Conservation (phyloP, 2,329 filamentous ascomycete genomes). For the Pseudopyrenochaeta lycopersici region DNA sequence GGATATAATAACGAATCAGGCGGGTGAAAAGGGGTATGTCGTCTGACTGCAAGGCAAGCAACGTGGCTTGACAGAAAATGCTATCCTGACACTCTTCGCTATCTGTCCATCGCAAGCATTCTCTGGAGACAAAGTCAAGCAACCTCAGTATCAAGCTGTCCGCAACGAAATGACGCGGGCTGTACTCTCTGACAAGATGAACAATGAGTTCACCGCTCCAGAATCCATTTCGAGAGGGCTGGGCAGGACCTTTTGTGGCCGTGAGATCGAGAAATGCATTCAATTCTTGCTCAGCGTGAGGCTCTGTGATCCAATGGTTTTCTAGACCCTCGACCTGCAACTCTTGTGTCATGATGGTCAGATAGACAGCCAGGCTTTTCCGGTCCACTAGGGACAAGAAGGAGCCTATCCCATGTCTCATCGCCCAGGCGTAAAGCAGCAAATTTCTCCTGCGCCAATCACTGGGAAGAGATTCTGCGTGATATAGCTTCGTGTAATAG, state of each 20-base stretch:
- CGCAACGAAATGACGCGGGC: no score
- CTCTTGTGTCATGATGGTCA: no score
- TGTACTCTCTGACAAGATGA: not conserved
- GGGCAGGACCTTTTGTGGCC: no score
- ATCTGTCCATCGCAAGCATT: not conserved
- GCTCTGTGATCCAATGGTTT: no score
- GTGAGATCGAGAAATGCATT: not conserved
- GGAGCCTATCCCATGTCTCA: not conserved
- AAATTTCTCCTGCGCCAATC: not conserved
- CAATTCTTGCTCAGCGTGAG: no score
- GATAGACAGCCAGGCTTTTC: not conserved
- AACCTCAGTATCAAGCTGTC: not conserved
- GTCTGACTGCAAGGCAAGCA: not conserved
- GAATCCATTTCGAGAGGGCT: not conserved
- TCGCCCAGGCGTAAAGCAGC: not conserved
- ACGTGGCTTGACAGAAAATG: not conserved
- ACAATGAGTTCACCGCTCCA: not conserved
- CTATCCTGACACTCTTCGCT: not conserved
- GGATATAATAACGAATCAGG: not conserved
- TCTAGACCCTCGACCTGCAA: no score
- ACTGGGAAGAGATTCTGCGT: no score
- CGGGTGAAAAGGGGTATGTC: not conserved
- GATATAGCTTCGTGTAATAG: not conserved
- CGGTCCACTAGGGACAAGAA: not conserved
- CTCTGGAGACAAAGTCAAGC: not conserved